Evolutionary conservation across 768 basidiomycete species (phyloP), one percentile per base, ranked within the genome.

Genomic region (Nidula microcarpa): DNA sequence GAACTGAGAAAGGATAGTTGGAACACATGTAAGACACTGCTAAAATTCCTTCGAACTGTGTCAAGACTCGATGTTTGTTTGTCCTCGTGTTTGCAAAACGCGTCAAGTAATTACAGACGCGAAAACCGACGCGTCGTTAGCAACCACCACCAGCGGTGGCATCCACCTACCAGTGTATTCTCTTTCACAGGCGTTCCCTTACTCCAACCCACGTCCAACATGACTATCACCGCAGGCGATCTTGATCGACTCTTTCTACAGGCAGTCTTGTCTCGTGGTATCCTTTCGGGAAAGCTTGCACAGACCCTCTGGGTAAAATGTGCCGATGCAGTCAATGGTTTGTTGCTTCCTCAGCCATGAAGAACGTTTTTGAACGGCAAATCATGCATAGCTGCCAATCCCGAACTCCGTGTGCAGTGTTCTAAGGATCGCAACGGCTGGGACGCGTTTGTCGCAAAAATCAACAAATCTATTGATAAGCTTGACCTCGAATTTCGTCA

Each of bases 161-260:
- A 30, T 30, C 23, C 23, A 3, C 23, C 4, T 30, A 30, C 23
- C 23, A 30, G 23, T 30, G 4, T 30, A 30, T 30, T 3, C 39
- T 41, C 39, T 13, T 11, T 41, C 39, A 16, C 39, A 16, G 11
- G 4, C 39, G 16, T 16, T 4, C 23, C 8, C 6, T 14, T 14
- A 10, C 18, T 30, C 7, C 37, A 39, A 50, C 51, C 43, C 35
- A 33, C 53, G 36, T 50, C 43, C 47, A 41, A 47, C 47, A 74
- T 82, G 73, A 34, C 49, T 47, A 76, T 75, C 41, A 73, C 74
- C 36, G 60, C 80, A n/a, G 70, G 71, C 65, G 89, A 92, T 64
- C 84, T 89, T 4, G 81, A 84, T 56, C 81, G 84, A 36, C 79
- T 94, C 45, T 94, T 90, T 59, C 78, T 94, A 16, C 92, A 94